phyloP scores from a whole-genome alignment of 2,329 filamentous ascomycete species.

The Aspergillus persii region DNA sequence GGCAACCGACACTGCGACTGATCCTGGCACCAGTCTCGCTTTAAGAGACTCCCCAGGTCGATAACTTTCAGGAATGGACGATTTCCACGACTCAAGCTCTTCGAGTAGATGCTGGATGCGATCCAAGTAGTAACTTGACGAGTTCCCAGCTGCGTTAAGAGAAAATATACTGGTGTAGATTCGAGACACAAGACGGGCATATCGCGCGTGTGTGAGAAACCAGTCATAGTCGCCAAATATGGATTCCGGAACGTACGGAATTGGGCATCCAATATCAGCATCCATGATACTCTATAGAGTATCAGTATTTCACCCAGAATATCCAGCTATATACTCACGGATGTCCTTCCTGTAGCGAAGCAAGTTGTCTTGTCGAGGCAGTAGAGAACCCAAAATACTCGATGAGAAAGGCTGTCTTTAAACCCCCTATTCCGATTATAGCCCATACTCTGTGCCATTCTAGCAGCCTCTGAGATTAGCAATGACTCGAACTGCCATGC shows the following conservation, averaged over 20 bases:
- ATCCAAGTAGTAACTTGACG: neutral
- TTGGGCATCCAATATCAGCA: neutral
- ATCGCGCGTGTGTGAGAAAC: neutral
- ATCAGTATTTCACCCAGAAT: neutral
- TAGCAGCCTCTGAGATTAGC: neutral
- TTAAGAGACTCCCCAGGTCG: neutral
- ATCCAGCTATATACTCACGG: neutral
- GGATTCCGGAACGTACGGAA: neutral
- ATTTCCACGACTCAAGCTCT: neutral
- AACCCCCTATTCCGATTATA: neutral
- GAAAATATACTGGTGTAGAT: neutral
- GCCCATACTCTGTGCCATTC: neutral
- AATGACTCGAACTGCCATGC: neutral
- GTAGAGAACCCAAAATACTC: neutral
- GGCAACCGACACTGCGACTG: neutral
- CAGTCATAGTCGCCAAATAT: neutral
- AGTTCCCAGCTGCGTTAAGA: neutral
- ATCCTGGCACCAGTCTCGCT: neutral
- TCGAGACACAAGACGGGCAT: neutral
- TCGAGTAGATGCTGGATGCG: neutral
- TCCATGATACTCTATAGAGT: neutral
- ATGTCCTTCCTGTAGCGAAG: neutral
- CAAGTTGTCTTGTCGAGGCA: neutral
- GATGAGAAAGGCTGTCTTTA: neutral
- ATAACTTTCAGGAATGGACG: neutral